phyloP scores from a whole-genome alignment of 495 filamentous ascomycete species.

The Saxophila tyrrhenica region DNA sequence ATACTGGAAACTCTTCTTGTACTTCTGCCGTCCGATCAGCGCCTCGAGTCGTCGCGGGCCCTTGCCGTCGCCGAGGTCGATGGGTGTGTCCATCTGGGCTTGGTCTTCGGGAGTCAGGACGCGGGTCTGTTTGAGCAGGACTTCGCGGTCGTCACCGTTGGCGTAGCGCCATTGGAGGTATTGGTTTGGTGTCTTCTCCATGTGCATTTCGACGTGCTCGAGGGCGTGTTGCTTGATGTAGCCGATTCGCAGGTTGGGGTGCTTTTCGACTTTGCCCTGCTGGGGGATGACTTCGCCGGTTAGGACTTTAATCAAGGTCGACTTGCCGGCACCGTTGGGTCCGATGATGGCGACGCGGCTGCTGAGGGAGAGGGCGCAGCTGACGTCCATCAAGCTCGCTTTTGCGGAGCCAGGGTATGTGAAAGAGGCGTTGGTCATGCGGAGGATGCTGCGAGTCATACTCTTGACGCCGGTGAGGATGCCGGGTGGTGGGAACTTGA shows the following conservation, averaged over 20 bases:
- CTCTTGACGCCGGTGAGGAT: conserved; percentile 95
- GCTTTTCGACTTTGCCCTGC: conserved; percentile 85
- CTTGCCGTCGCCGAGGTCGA: conserved; percentile 74
- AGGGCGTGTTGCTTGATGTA: conserved; percentile 99
- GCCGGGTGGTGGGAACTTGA: conserved; percentile 95
- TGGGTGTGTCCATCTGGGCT: conserved; percentile 76
- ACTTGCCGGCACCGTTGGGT: conserved; percentile 96
- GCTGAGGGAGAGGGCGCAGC: conserved; percentile 72
- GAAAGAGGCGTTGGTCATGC: conserved; percentile 84
- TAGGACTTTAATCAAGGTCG: conserved; percentile 91
- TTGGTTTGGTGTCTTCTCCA: conserved; percentile 98
- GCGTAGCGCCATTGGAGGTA: conserved; percentile 98
- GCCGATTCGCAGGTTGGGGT: conserved; percentile 95
- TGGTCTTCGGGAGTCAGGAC: conserved; percentile 74
- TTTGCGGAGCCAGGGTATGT: conserved; percentile 79
- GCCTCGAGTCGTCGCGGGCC: conserved; percentile 70
- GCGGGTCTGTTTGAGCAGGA: conserved; percentile 94
- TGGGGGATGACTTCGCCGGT: conserved; percentile 93
- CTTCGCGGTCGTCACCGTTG: conserved; percentile 92
- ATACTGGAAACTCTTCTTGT: conserved; percentile 98
- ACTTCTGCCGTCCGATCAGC: conserved; percentile 94
- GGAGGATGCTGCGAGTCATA: conserved; percentile 79
- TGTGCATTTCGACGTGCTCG: conserved; percentile 98
- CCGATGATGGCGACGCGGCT: conserved; percentile 94
- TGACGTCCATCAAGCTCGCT: conserved; percentile 79